phyloP scores from a whole-genome alignment of 441 rosid species.

The Viola pubescens region DNA sequence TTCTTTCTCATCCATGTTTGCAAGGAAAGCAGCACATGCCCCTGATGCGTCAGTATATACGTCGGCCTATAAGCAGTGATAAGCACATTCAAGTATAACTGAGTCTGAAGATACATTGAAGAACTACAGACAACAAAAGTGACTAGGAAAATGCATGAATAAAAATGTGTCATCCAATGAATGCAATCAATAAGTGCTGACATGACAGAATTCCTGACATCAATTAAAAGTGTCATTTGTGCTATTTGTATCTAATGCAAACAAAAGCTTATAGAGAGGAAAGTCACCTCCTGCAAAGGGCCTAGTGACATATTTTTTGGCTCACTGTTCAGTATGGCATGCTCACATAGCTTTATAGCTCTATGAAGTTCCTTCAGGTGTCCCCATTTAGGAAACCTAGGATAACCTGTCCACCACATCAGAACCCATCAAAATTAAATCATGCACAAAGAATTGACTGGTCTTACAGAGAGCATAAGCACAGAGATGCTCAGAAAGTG shows the following conservation, averaged over 20 bases:
- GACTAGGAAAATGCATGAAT: slow-evolving; percentile 1
- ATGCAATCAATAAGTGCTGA: not conserved
- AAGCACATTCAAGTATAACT: slow-evolving; percentile 1
- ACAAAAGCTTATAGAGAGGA: not conserved
- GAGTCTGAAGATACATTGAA: not conserved
- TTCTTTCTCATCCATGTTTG: slow-evolving; percentile 67
- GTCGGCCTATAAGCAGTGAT: slow-evolving; percentile 53
- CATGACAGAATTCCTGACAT: not conserved
- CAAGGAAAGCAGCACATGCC: slow-evolving; percentile 75
- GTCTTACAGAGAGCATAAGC: not conserved
- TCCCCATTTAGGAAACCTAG: slow-evolving; percentile 95
- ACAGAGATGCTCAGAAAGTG: slow-evolving; percentile 7
- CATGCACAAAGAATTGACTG: not conserved
- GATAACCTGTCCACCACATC: slow-evolving; percentile 47
- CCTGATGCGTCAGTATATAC: slow-evolving; percentile 66
- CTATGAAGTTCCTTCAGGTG: slow-evolving; percentile 84
- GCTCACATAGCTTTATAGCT: slow-evolving; percentile 75
- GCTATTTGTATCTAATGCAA: not conserved
- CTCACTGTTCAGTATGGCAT: slow-evolving; percentile 41
- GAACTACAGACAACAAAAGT: slow-evolving; percentile 1
- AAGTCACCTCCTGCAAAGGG: slow-evolving; percentile 57
- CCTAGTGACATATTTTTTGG: slow-evolving; percentile 54
- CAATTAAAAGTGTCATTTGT: no score
- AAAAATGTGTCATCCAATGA: not conserved
- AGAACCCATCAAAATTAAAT: slow-evolving; percentile 11